Evolutionary conservation across 352 stramenopile species (phyloP).

Genomic region (Pythium angustatum): DNA sequence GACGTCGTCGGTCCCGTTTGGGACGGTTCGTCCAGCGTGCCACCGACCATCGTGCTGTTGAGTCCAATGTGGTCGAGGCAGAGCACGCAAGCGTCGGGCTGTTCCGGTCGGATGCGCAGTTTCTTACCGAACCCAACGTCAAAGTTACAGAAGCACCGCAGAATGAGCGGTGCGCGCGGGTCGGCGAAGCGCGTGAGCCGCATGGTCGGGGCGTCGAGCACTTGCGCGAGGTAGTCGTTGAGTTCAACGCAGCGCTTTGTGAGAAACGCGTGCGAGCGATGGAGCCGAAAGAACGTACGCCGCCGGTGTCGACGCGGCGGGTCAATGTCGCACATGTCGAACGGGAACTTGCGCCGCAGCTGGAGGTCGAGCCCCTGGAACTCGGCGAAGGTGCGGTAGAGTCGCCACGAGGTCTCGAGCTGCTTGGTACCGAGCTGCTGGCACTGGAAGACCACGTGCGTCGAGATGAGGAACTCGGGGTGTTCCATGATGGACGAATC

Average conservation of each 20-base stretch:
- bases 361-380: constrained; percentile 76
- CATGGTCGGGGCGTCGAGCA: constrained; percentile 48
- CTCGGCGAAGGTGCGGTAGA: constrained; percentile 72
- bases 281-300: constrained; percentile 59
- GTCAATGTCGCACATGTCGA: constrained; percentile 59
- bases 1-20: background rate
- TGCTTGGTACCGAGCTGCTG: constrained; percentile 50
- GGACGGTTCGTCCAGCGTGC: background rate
- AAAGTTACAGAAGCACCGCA: constrained; percentile 86
- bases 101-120: constrained; percentile 39
- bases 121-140: constrained; percentile 57
- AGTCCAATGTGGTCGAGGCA: constrained; percentile 48
- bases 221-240: constrained; percentile 52
- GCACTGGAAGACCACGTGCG: constrained; percentile 65
- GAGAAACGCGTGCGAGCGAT: constrained; percentile 63
- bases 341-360: constrained; percentile 58
- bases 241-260: constrained; percentile 58
- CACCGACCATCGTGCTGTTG: constrained; percentile 1
- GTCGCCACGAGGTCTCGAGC: constrained; percentile 58
- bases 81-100: constrained; percentile 53
- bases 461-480: constrained; percentile 71
- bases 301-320: constrained; percentile 52
- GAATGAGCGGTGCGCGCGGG: constrained; percentile 59
- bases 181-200: constrained; percentile 74
- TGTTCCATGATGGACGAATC: constrained; percentile 79